Percentiles rank a stretch among this genome's conserved stretches.
These are phyloP conservation scores for Piedraia hortae DNA, from an alignment of 2,329 filamentous ascomycete genomes.

Conservation along the genomic window DNA sequence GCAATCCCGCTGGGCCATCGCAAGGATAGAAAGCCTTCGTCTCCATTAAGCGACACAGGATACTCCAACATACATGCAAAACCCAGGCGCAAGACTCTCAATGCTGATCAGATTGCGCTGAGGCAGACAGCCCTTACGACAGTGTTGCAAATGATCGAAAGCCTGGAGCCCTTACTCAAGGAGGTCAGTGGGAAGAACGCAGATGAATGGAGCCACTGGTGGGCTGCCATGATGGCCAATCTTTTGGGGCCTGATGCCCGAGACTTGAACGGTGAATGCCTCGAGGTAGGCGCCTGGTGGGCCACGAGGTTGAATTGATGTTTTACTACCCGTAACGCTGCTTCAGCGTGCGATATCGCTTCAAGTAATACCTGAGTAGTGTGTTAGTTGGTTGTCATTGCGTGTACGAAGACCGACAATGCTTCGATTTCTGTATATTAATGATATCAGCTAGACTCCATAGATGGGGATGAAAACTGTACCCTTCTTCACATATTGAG, in stretches of 20 bases:
- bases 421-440: constrained; percentile 51
- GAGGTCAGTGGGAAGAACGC: constrained; percentile 65
- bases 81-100: constrained; percentile 5
- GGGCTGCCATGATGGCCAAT: constrained; percentile 62
- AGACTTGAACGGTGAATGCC: constrained; percentile 59
- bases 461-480: constrained; percentile 3
- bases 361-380: constrained; percentile 52
- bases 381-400: constrained; percentile 2
- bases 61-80: constrained; percentile 4
- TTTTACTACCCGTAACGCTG: constrained; percentile 48
- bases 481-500: constrained; percentile 84
- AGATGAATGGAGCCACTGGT: constrained; percentile 83
- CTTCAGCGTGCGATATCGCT: constrained; percentile 62
- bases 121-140: constrained; percentile 56
- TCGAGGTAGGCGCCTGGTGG: constrained; percentile 41
- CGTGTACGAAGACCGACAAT: constrained; percentile 32
- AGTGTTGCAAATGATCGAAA: constrained; percentile 59
- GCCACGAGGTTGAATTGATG: constrained; percentile 20
- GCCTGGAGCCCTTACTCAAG: constrained; percentile 54
- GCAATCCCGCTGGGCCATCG: constrained; percentile 67
- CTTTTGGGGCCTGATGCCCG: constrained; percentile 42
- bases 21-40: constrained; percentile 4
- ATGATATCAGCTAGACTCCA: neutral
- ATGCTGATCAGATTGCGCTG: constrained; percentile 36
- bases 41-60: constrained; percentile 5